These are phyloP conservation scores for Lodderomyces pseudojiufengensis DNA, from an alignment of 1,139 yeast genomes.

Conservation along the genomic window DNA sequence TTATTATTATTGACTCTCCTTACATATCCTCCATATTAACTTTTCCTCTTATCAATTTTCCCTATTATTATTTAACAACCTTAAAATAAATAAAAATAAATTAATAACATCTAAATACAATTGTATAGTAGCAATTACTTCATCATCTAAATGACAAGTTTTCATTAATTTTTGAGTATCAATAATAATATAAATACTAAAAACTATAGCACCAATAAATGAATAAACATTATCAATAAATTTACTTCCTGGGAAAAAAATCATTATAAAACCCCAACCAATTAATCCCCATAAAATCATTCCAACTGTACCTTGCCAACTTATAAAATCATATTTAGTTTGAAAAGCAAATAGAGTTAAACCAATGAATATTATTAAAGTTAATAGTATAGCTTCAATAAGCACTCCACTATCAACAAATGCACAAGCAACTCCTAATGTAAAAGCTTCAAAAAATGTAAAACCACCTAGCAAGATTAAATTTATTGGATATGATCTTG, in stretches of 20 bases:
- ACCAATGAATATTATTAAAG: constrained; percentile 68
- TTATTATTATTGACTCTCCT: no score
- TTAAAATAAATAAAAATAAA: constrained; percentile 70
- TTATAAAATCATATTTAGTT: constrained; percentile 73
- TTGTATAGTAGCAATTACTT: constrained; percentile 71
- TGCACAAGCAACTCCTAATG: constrained; percentile 65
- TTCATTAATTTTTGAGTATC: constrained; percentile 84
- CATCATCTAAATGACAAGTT: constrained; percentile 81
- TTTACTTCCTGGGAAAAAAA: constrained; percentile 57
- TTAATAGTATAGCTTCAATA: constrained; percentile 67
- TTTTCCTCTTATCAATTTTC: constrained; percentile 14
- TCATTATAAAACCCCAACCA: constrained; percentile 66
- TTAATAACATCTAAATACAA: constrained; percentile 80
- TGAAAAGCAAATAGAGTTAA: constrained; percentile 77
- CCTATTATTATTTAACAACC: constrained; percentile 50
- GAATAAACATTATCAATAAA: constrained; percentile 46
- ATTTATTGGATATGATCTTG: constrained; percentile 61
- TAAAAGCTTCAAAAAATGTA: constrained; percentile 72
- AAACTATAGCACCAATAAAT: constrained; percentile 69
- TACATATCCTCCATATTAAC: no score
- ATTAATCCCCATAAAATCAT: constrained; percentile 65
- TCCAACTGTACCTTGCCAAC: constrained; percentile 65
- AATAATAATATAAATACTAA: constrained; percentile 67
- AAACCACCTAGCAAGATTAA: constrained; percentile 58
- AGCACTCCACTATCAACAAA: constrained; percentile 62